Conservation (phyloP, 2,329 filamentous ascomycete species). For the Dendryphion nanum region DNA sequence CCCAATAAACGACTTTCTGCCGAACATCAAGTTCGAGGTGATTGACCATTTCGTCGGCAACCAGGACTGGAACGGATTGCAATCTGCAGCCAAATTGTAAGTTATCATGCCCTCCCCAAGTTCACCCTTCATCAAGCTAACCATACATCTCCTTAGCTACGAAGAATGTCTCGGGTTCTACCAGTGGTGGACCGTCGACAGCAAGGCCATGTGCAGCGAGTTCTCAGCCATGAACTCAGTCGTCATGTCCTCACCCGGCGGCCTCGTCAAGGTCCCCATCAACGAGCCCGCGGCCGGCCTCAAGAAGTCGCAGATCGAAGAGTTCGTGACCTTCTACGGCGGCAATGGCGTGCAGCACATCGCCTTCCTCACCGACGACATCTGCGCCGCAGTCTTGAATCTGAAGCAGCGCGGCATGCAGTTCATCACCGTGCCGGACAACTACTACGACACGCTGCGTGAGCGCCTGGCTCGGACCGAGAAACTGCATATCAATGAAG, state of each 20-base stretch:
- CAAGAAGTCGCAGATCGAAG: constrained; percentile 88
- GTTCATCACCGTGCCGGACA: constrained; percentile 78
- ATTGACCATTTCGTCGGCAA: constrained; percentile 95
- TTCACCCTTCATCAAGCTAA: constrained; percentile 1
- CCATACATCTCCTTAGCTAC: constrained; percentile 50
- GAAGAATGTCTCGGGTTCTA: constrained; percentile 83
- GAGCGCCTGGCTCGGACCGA: constrained; percentile 62
- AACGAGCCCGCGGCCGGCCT: constrained; percentile 86
- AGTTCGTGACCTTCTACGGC: constrained; percentile 76
- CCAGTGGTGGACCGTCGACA: constrained; percentile 92
- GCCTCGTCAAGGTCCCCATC: constrained; percentile 91
- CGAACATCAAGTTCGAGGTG: constrained; percentile 62
- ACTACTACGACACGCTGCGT: constrained; percentile 76
- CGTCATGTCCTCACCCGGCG: constrained; percentile 81
- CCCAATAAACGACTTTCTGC: constrained; percentile 48
- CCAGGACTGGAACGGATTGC: constrained; percentile 86
- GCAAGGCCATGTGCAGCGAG: constrained; percentile 83
- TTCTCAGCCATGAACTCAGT: constrained; percentile 81
- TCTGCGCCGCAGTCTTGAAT: constrained; percentile 70
- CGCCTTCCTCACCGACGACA: constrained; percentile 74
- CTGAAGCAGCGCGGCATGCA: constrained; percentile 78
- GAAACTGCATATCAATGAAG: constrained; percentile 61
- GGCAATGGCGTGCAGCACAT: constrained; percentile 89
- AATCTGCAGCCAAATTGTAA: no score
- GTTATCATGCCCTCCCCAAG: constrained; percentile 1